Evolutionary conservation across 2,329 filamentous ascomycete genomes (phyloP).

Genomic region (Fusarium chuoi): DNA sequence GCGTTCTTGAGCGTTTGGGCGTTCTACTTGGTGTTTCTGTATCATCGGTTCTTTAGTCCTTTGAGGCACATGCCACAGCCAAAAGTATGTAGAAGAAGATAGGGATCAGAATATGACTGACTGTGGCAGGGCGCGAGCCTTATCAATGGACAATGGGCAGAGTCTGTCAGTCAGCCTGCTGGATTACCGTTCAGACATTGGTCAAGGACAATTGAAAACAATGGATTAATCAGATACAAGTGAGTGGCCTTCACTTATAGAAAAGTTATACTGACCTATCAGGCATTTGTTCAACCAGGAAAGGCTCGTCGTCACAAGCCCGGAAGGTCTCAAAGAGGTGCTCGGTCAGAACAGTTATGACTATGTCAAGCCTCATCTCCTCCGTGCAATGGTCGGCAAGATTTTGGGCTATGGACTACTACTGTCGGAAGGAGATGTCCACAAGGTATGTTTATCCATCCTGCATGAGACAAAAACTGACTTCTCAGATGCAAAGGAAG

Average conservation of each 20-base stretch:
- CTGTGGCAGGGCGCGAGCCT: background rate
- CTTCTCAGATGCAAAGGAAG: slow-evolving; percentile 22
- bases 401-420: slow-evolving; percentile 18
- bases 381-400: slow-evolving; percentile 28
- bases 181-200: slow-evolving; percentile 25
- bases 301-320: slow-evolving; percentile 18
- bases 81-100: background rate
- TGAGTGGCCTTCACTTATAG: fast-evolving
- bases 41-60: slow-evolving; percentile 18
- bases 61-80: slow-evolving; percentile 17
- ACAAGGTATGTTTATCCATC: background rate
- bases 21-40: slow-evolving; percentile 7
- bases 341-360: slow-evolving; percentile 28
- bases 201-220: slow-evolving; percentile 33
- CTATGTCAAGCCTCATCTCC: slow-evolving; percentile 28
- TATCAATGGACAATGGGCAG: slow-evolving; percentile 32
- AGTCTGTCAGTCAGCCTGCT: slow-evolving; percentile 27
- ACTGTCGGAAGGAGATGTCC: slow-evolving; percentile 20
- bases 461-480: background rate
- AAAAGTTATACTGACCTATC: fast-evolving
- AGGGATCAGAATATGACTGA: fast-evolving
- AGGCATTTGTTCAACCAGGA: slow-evolving; percentile 33
- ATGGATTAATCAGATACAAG: slow-evolving; percentile 29
- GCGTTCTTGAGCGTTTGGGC: slow-evolving; percentile 14
- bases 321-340: slow-evolving; percentile 24